Base-by-base conservation (phyloP, 345 rosid genomes). In the Isatis tinctoria region DNA sequence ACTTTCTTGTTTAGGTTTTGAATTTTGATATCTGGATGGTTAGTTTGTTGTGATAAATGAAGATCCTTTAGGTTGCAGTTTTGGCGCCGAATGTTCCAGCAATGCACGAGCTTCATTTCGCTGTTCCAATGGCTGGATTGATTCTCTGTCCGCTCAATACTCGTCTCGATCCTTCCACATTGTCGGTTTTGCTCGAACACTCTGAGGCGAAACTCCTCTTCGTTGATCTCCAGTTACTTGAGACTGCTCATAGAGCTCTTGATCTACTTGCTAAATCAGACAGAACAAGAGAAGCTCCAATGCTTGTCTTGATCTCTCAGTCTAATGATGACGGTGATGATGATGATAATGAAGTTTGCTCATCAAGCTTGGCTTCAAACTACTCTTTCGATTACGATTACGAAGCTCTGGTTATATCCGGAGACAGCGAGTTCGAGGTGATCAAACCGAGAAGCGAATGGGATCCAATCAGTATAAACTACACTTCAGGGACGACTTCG, bases 401-500 rank as follows among this genome's bases (percentile, higher is more conserved):
- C 9, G 97, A 90, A 70, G 69, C 75, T 36, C 75, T 93, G 8
- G 30, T 90, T 65, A 49, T 62, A 49, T 81, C 79, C 2, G 97
- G 97, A 32, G 0, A 56, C 3, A 44, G 1, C 3, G 78, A 67
- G n/a, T 93, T 88, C 51, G 80, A 84, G 54, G 53, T 70, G 4
- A 75, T 77, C 39, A 74, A 83, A 60, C 94, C 91, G 8, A 49
- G 41, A 39, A 74, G 75, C 10, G 97, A 89, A 72, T 91, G 87
- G 90, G 98, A 94, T 74, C 96, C 97, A 0, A 91, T 91, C 5
- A 83, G 89, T 60, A 24, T 94, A 49, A 94, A 91, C 70, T 91
- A 88, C 56, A 94, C 97, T 13, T 91, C 98, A 3, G 97, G 97
- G 20, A 91, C 97, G 9, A 94, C 97, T 0, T 91, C 96, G 1